phyloP scores from a whole-genome alignment of 169 alveolate species.

The Cryptosporidium canis region DNA sequence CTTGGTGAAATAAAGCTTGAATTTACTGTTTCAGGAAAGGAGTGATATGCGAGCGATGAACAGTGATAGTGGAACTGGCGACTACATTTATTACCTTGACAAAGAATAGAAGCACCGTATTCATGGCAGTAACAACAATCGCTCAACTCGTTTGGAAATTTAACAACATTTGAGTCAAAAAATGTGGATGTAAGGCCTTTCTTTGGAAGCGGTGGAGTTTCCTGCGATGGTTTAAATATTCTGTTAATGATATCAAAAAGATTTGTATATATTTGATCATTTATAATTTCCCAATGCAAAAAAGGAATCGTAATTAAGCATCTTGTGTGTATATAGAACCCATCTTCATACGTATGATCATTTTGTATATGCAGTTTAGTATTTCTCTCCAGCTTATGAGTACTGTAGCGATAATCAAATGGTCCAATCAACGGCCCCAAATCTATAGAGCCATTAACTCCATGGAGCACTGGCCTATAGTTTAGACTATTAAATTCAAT shows the following conservation, averaged over 20 bases:
- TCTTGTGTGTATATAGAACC: conserved; percentile 44
- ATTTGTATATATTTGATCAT: conserved; percentile 52
- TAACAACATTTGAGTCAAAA: conserved; percentile 28
- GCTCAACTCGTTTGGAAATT: conserved; percentile 15
- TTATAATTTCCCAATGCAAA: conserved; percentile 46
- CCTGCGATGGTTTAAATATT: conserved; percentile 25
- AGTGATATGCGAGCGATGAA: conserved; percentile 31
- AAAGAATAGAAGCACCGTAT: conserved; percentile 59
- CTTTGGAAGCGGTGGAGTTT: conserved; percentile 11
- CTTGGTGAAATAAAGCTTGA: conserved; percentile 56
- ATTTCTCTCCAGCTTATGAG: conserved; percentile 8
- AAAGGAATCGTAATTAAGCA: conserved; percentile 56
- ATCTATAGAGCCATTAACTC: conserved; percentile 69
- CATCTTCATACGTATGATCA: background rate
- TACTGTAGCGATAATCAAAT: conserved; percentile 23
- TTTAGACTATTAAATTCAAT: conserved; percentile 9
- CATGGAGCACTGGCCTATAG: conserved; percentile 45
- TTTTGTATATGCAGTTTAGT: background rate
- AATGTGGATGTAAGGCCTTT: conserved; percentile 6
- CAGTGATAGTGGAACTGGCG: conserved; percentile 64
- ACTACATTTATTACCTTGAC: conserved; percentile 28
- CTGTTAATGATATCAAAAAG: conserved; percentile 29
- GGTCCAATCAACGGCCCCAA: conserved; percentile 70
- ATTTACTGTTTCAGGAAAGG: conserved; percentile 45
- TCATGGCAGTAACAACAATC: conserved; percentile 35